Base-by-base conservation (phyloP, 805 yeast species). In the Lipomyces sp. region DNA sequence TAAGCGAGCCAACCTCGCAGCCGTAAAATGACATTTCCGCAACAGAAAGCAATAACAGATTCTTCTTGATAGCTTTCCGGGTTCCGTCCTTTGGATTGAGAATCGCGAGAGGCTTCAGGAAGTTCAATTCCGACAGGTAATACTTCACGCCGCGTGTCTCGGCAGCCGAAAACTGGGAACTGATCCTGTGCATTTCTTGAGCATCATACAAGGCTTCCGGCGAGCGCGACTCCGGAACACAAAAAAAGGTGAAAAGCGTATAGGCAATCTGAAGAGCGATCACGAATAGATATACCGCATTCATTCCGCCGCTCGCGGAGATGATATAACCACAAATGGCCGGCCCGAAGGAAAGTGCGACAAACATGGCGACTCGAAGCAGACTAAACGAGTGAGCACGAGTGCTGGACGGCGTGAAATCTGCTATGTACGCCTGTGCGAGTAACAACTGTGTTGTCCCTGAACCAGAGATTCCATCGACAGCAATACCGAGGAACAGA, bases 361-460 rank as follows among this genome's bases (percentile, higher is more conserved):
- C 59, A 53, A 63, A 65, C 35, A 64, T 18, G 34, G 49, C 38
- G 7, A 65, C 61, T 19, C 64, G 63, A n/a, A 62, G 28, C 11
- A 53, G 34, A 10, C 61, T 61, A 53, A 72, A 61, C 44, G 62
- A 63, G 37, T 45, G 39, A 5, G 65, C 62, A 54, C 95, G 70
- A 45, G 77, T 73, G 28, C 71, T 73, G 0, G 86, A 76, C 21
- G 80, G 82, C 5, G 81, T 81, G 36, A 86, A 80, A 68, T 88
- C 96, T 3, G 87, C 72, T 16, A 85, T 74, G 63, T 86, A 88
- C 52, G 90, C 80, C 61, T 82, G 82, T 10, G 79, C 69, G 24
- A 83, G 68, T 7, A 83, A 77, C 40, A 84, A 58, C 22, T 81
- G 60, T 4, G 82, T 73, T 52, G 79, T 66, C 4, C 75, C 43